Conservation (phyloP, 2,329 filamentous ascomycete genomes). For the Penicillium hesseltinei region DNA sequence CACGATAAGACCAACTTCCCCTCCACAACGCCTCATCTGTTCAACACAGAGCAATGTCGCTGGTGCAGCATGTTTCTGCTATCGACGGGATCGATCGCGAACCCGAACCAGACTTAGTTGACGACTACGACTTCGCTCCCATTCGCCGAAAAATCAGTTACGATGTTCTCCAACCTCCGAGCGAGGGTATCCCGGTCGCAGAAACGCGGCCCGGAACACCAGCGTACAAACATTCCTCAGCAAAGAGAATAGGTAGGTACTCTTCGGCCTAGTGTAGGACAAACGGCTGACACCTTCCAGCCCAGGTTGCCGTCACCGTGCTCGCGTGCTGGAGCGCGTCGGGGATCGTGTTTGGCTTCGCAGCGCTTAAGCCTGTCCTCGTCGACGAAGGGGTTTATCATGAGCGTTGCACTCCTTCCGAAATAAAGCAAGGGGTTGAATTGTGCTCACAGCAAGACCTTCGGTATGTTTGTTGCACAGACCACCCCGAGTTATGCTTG, state of each 20-base stretch:
- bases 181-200: conserved; percentile 32
- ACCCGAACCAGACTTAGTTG: conserved; percentile 18
- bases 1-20: neutral
- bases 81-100: conserved; percentile 51
- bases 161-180: conserved; percentile 47
- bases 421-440: conserved; percentile 49
- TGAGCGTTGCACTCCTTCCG: conserved; percentile 58
- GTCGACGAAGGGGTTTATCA: conserved; percentile 70
- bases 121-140: conserved; percentile 16
- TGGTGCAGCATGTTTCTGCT: conserved; percentile 51
- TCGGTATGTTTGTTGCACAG: conserved; percentile 31
- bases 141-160: conserved; percentile 32
- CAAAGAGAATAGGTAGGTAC: conserved; percentile 33
- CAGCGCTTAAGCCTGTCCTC: conserved; percentile 77
- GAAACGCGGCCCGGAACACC: conserved; percentile 44
- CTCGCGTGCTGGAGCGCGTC: conserved; percentile 74
- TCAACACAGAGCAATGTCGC: conserved; percentile 43
- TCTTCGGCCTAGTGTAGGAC: neutral
- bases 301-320: conserved; percentile 64
- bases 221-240: conserved; percentile 50
- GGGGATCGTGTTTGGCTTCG: conserved; percentile 80
- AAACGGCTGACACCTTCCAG: conserved; percentile 19
- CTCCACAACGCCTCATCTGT: neutral
- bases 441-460: conserved; percentile 61
- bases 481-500: neutral